Evolutionary conservation across 768 basidiomycete genomes (phyloP), one percentile per base, ranked within the genome.

Genomic region (Leccinum broughii): DNA sequence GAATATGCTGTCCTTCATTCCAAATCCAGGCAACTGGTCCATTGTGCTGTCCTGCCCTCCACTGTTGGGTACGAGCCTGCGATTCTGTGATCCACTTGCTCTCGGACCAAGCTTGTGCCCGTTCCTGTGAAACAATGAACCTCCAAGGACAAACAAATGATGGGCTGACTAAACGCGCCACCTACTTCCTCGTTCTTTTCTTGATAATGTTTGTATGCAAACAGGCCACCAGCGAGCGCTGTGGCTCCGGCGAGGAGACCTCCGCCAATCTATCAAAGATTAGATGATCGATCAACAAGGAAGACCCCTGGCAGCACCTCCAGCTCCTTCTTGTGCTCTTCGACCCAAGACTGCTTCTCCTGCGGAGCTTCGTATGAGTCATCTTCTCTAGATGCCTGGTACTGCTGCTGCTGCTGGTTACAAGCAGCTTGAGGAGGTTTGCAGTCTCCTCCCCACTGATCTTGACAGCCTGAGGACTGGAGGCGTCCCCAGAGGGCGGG

Each of bases 401-500:
- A 68, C 50, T 75, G 70, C 55, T 75, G 70, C 55, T 74, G 70
- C 1, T 50, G 57, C n/a, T 61, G 62, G 52, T 32, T 54, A 35
- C 64, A 49, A 32, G 48, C 8, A n/a, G 35, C 1, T 7, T 44
- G 55, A 46, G 15, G 39, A 20, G 63, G 49, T 17, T 64, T 62
- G 55, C 26, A 61, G 26, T 72, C 66, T 55, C 68, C 66, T 35
- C 66, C 60, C 30, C 62, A 57, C 26, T 59, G 65, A 6, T 73
- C 63, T 22, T 69, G 58, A 28, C 72, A 60, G 8, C 30, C 30
- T 30, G 30, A 30, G 30, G 76, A 80, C 22, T 75, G 74, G 26
- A 84, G 56, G 49, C 78, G 80, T 50, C 84, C 87, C 89, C 88
- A 91, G 34, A 91, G 78, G 10, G 87, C 86, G 39, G 89, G 88